Percentiles rank a stretch among this genome's conserved stretches.
Evolutionary conservation across 2,329 filamentous ascomycete genomes (phyloP).

Genomic region (Colletotrichum ledebouriae): DNA sequence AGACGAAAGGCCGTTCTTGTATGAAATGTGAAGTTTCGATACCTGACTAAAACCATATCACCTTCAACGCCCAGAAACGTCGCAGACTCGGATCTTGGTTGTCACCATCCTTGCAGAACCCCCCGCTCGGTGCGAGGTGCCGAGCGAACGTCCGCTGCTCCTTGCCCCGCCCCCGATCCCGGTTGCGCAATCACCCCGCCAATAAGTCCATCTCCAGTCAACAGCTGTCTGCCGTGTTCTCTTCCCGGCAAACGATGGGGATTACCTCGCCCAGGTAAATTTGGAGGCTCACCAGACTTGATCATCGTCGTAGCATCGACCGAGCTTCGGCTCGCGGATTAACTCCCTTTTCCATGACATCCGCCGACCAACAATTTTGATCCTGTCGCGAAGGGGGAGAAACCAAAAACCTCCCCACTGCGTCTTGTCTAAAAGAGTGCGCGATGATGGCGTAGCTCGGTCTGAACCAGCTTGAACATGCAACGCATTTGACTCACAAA

Average conservation of each 20-base stretch:
- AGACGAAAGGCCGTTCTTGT: background rate
- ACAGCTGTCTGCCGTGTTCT: background rate
- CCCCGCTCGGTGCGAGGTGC: slow-evolving; percentile 12
- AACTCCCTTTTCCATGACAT: background rate
- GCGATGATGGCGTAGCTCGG: no score
- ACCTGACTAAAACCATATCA: slow-evolving; percentile 18
- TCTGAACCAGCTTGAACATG: no score
- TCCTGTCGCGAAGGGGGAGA: no score
- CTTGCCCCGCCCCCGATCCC: background rate
- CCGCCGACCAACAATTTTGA: no score
- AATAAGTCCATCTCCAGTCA: background rate
- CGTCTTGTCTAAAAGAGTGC: no score
- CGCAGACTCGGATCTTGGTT: slow-evolving; percentile 4
- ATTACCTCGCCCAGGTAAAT: background rate
- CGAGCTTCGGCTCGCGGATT: slow-evolving; percentile 27
- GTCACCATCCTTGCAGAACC: background rate
- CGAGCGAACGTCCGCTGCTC: background rate
- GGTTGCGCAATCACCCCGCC: slow-evolving; percentile 16
- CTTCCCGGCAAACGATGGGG: background rate
- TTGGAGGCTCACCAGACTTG: background rate
- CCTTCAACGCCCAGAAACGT: background rate
- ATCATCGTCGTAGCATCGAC: background rate
- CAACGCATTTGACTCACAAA: no score
- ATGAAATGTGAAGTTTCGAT: background rate
- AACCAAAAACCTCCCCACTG: no score